These are phyloP conservation scores for Hyphopichia buzzinii DNA, from an alignment of 1,139 yeast genomes.

Conservation along the genomic window DNA sequence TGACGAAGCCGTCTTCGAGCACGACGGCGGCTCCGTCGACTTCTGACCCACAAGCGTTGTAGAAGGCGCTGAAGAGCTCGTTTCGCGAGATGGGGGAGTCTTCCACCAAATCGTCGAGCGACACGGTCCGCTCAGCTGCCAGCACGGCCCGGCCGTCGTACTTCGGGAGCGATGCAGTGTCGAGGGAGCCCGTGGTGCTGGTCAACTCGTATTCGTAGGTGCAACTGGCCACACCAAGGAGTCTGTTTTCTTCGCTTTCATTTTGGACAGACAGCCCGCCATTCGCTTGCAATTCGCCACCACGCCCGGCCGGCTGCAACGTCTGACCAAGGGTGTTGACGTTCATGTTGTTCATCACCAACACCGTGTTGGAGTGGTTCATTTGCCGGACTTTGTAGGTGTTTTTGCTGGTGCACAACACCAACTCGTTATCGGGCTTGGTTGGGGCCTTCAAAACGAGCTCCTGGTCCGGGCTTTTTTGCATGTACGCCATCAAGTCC, in stretches of 20 bases:
- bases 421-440: conserved; percentile 42
- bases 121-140: conserved; percentile 12
- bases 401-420: conserved; percentile 55
- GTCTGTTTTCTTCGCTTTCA: conserved; percentile 6
- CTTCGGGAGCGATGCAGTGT: conserved; percentile 44
- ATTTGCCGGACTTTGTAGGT: conserved; percentile 74
- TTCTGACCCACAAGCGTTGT: conserved; percentile 54
- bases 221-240: conserved; percentile 42
- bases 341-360: conserved; percentile 46
- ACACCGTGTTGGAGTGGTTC: conserved; percentile 81
- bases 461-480: conserved; percentile 20
- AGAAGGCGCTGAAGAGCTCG: conserved; percentile 58
- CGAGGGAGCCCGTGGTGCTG: conserved; percentile 40
- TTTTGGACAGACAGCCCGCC: conserved; percentile 5
- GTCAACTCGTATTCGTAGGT: conserved; percentile 54
- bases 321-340: conserved; percentile 12
- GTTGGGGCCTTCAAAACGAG: conserved; percentile 49
- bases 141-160: conserved; percentile 32
- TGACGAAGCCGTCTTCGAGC: conserved; percentile 21
- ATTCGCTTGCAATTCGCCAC: no score
- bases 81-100: conserved; percentile 54
- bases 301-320: conserved; percentile 5
- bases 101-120: conserved; percentile 27
- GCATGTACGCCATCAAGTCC: conserved; percentile 46
- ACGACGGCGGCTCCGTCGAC: conserved; percentile 33